Evolutionary conservation across 2,329 filamentous ascomycete species (phyloP).

Genomic region (Phialophora tarda): DNA sequence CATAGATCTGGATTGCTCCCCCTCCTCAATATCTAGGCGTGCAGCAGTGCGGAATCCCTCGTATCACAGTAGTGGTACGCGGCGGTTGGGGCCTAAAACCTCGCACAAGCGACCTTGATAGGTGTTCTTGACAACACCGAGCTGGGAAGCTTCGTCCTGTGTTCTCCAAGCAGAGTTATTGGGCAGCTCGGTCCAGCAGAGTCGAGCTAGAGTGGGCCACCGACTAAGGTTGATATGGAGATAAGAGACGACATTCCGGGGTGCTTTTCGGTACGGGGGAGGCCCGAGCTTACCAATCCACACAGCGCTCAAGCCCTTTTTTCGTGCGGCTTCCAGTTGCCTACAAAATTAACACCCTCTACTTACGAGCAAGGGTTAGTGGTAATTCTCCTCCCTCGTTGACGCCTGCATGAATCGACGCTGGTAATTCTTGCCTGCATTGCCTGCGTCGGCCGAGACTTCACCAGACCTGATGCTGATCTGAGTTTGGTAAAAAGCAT

Average conservation of each 20-base stretch:
- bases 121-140: background rate
- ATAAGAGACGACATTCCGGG: background rate
- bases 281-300: background rate
- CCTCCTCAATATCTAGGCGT: background rate
- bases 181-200: background rate
- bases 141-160: background rate
- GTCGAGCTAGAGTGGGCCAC: background rate
- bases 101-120: background rate
- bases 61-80: background rate
- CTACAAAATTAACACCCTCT: background rate
- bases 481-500: background rate
- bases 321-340: background rate
- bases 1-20: conserved; percentile 6
- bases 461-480: background rate
- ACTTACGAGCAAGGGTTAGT: background rate
- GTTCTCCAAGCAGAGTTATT: background rate
- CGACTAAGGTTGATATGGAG: background rate
- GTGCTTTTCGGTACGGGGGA: background rate
- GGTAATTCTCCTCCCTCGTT: background rate
- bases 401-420: background rate
- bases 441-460: background rate
- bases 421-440: background rate
- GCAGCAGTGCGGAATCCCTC: background rate
- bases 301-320: background rate
- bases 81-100: background rate